These are phyloP conservation scores for Xanthoconium separans DNA, from an alignment of 1,284 basidiomycete species.

Conservation along the genomic window DNA sequence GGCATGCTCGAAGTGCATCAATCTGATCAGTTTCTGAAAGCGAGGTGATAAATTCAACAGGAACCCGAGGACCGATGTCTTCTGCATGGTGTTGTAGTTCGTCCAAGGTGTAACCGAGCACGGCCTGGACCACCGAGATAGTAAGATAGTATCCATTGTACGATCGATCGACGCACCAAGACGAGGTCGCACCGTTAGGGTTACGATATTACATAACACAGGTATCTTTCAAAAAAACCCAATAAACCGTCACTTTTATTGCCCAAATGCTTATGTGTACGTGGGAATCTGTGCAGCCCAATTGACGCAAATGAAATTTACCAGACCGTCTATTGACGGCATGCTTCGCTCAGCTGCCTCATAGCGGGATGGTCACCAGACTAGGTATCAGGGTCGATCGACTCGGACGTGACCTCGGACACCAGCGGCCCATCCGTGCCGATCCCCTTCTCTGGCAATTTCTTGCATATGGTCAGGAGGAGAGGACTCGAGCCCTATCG, in stretches of 20 bases:
- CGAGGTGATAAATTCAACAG: background rate
- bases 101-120: background rate
- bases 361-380: background rate
- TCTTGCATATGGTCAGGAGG: too few relatives aligned
- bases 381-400: too few relatives aligned
- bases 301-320: background rate
- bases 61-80: background rate
- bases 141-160: background rate
- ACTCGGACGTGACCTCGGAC: too few relatives aligned
- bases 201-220: background rate
- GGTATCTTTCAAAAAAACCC: background rate
- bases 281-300: background rate
- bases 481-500: too few relatives aligned
- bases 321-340: background rate
- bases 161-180: background rate
- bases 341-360: too few relatives aligned
- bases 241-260: background rate
- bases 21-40: background rate
- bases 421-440: too few relatives aligned
- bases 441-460: too few relatives aligned
- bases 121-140: background rate
- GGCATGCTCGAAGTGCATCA: background rate
- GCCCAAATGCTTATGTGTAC: background rate
- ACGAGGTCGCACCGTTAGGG: background rate
- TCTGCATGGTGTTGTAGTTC: background rate